Evolutionary conservation across 495 filamentous ascomycete genomes (phyloP).

Genomic region (Penicillium tannophilum): DNA sequence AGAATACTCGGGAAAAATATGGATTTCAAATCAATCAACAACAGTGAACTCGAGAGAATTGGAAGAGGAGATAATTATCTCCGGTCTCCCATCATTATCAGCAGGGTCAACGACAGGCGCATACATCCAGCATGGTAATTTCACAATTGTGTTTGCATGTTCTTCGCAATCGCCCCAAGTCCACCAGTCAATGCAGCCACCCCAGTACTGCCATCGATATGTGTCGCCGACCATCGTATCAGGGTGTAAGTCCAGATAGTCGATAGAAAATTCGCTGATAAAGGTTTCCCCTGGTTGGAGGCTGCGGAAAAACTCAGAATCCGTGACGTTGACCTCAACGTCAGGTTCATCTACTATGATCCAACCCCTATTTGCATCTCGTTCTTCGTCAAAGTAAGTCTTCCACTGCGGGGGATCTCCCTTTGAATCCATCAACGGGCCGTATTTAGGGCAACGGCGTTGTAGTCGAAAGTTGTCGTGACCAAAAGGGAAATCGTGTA

Average conservation of each 20-base stretch:
- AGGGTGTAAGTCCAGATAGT: background rate
- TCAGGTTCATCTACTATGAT: constrained; percentile 9
- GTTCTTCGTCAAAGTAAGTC: constrained; percentile 7
- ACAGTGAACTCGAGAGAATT: background rate
- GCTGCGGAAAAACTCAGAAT: constrained; percentile 2
- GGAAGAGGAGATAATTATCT: constrained; percentile 3
- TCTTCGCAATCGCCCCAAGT: constrained; percentile 15
- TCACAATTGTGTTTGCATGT: constrained; percentile 14
- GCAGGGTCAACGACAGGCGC: constrained; percentile 12
- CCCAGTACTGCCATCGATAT: constrained; percentile 16
- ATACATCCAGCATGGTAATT: constrained; percentile 16
- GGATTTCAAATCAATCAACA: background rate
- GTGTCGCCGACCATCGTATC: constrained; percentile 13
- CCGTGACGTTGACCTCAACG: constrained; percentile 8
- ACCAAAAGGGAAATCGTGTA: background rate
- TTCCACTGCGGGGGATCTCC: constrained; percentile 4
- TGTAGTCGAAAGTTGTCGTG: background rate
- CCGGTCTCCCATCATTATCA: constrained; percentile 17
- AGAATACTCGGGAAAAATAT: too few species aligned
- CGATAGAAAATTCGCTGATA: background rate
- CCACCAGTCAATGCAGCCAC: constrained; percentile 17
- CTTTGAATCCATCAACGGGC: background rate
- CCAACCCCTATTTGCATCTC: background rate
- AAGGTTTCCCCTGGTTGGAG: constrained; percentile 9
- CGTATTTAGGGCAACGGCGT: background rate